These are phyloP conservation scores for Chamaenerion angustifolium DNA, from an alignment of 345 rosid genomes.

Conservation along the genomic window DNA sequence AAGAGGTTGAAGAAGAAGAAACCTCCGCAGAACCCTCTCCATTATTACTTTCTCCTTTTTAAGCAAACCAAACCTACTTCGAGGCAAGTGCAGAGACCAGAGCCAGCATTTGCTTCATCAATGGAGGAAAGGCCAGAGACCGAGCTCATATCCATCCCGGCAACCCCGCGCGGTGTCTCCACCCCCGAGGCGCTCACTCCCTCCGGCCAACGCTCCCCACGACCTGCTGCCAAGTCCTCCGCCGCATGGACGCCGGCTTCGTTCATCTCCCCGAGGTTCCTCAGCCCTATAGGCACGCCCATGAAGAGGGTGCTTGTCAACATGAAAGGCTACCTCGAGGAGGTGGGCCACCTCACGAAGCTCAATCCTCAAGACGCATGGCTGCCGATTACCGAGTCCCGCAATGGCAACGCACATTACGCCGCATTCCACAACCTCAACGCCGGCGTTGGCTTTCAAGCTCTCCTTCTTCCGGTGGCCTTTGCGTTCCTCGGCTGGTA, in stretches of 20 bases:
- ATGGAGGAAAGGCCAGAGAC: slow-evolving; percentile 99
- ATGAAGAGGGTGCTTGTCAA: slow-evolving; percentile 89
- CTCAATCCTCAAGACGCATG: slow-evolving; percentile 97
- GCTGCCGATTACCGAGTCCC: slow-evolving; percentile 95
- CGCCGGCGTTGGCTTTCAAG: slow-evolving; percentile 96
- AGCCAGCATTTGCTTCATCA: not conserved
- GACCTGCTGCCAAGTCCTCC: slow-evolving; percentile 57
- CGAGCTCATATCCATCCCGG: slow-evolving; percentile 91
- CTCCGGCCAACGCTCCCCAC: slow-evolving; percentile 93
- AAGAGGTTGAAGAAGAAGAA: not conserved
- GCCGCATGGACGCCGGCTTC: slow-evolving; percentile 98
- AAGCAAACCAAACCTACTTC: not conserved
- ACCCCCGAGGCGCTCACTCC: slow-evolving; percentile 94
- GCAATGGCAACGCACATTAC: slow-evolving; percentile 96
- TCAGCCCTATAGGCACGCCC: slow-evolving; percentile 95
- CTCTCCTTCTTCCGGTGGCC: slow-evolving; percentile 83
- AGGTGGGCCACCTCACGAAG: slow-evolving; percentile 87
- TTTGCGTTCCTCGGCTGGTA: slow-evolving; percentile 97
- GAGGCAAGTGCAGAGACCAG: too few species aligned
- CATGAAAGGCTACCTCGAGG: slow-evolving; percentile 92
- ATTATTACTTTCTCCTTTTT: not conserved
- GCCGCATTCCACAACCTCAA: slow-evolving; percentile 95
- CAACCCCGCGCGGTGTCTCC: slow-evolving; percentile 68
- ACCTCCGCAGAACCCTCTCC: not conserved
- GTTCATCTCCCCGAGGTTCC: slow-evolving; percentile 82